phyloP scores from a whole-genome alignment of 805 yeast species.

The Candida glaebosa region DNA sequence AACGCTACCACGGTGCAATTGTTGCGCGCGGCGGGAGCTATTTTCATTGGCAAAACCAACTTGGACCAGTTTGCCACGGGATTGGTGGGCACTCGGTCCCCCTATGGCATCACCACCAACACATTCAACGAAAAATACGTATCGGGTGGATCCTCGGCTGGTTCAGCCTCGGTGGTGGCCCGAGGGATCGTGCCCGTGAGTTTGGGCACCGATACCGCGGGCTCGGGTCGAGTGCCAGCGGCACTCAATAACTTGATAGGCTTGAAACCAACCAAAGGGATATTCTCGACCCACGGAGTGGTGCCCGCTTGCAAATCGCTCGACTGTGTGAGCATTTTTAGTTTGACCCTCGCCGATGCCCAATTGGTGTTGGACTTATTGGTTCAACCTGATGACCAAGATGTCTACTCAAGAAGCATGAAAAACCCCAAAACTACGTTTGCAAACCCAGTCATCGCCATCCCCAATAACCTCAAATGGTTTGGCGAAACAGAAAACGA shows the following conservation, averaged over 20 bases:
- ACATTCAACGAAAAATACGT: constrained; percentile 76
- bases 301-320: constrained; percentile 95
- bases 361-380: constrained; percentile 68
- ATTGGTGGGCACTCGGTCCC: constrained; percentile 90
- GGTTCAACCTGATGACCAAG: constrained; percentile 68
- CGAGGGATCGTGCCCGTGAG: constrained; percentile 87
- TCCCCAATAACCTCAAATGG: constrained; percentile 75
- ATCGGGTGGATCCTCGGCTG: constrained; percentile 94
- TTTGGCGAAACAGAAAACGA: constrained; percentile 80
- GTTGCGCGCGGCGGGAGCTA: constrained; percentile 88
- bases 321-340: constrained; percentile 87
- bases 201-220: constrained; percentile 96
- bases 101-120: constrained; percentile 86
- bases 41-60: constrained; percentile 89
- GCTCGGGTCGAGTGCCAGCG: constrained; percentile 97
- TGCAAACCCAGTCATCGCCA: constrained; percentile 62
- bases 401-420: constrained; percentile 85
- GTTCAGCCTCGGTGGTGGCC: constrained; percentile 90
- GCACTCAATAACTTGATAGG: constrained; percentile 89
- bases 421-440: constrained; percentile 56
- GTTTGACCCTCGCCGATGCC: constrained; percentile 78
- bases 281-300: constrained; percentile 84
- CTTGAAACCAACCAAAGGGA: constrained; percentile 88
- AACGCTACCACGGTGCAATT: constrained; percentile 75
- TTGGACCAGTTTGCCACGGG: constrained; percentile 98